A percentile compares a stretch with the other conserved stretches of the same genome.
Evolutionary conservation across 202 grass and related monocot species (phyloP).

Genomic region (Carex sylvatica): DNA sequence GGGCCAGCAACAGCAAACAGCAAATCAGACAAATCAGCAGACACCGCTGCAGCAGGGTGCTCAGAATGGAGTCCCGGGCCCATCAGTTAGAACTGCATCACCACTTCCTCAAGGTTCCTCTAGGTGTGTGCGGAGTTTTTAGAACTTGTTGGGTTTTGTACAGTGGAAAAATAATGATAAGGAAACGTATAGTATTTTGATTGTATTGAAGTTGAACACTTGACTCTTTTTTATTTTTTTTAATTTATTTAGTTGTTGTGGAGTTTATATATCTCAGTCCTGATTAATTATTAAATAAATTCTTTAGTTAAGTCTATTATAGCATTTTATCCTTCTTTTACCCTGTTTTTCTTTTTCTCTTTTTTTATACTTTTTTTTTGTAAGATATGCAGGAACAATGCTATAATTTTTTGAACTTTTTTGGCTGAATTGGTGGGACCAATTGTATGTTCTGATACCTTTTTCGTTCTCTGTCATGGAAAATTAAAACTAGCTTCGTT

Average conservation of each 20-base stretch:
- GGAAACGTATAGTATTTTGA: conserved; percentile 38
- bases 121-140: conserved; percentile 99
- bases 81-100: conserved; percentile 64
- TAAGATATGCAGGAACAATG: conserved; percentile 10
- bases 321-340: background rate
- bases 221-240: conserved; percentile 23
- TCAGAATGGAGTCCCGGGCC: conserved; percentile 58
- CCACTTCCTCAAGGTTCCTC: conserved; percentile 88
- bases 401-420: background rate
- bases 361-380: background rate
- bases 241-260: conserved; percentile 10
- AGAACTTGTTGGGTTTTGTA: conserved; percentile 69
- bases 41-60: conserved; percentile 47
- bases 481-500: background rate
- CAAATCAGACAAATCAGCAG: conserved; percentile 50
- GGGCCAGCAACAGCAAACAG: conserved; percentile 35
- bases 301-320: conserved; percentile 6
- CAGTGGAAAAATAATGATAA: conserved; percentile 37
- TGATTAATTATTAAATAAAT: conserved; percentile 15
- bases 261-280: background rate
- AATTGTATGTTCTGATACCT: background rate
- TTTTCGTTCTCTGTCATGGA: background rate
- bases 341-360: background rate
- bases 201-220: conserved; percentile 29
- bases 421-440: background rate